Percentiles rank a stretch among this genome's conserved stretches.
These are phyloP conservation scores for Naganishia liquefaciens DNA, from an alignment of 1,284 basidiomycete species.

Conservation along the genomic window DNA sequence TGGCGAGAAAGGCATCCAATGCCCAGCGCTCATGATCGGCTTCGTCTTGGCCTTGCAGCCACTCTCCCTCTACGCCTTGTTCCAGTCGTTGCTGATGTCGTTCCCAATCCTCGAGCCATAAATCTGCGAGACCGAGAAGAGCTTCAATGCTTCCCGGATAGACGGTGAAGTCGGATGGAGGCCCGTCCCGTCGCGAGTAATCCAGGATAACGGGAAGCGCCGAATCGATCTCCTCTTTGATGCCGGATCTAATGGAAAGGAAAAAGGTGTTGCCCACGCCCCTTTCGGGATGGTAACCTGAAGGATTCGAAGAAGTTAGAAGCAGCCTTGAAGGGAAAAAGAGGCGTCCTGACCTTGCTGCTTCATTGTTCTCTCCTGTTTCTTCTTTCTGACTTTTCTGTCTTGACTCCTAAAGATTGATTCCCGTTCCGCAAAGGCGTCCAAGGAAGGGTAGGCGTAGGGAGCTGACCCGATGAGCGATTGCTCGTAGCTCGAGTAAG, in stretches of 20 bases:
- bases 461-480: not conserved
- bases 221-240: conserved; percentile 74
- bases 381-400: conserved; percentile 9
- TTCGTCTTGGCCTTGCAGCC: conserved; percentile 24
- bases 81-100: not conserved
- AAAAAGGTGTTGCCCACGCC: conserved; percentile 74
- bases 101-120: conserved; percentile 61
- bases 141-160: conserved; percentile 75
- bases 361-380: conserved; percentile 13
- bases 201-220: conserved; percentile 74
- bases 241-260: conserved; percentile 72
- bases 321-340: no score
- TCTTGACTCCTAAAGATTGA: not conserved
- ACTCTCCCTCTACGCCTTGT: conserved; percentile 12
- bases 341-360: conserved; percentile 12
- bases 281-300: conserved; percentile 77
- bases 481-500: conserved; percentile 18
- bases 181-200: conserved; percentile 64
- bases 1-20: conserved; percentile 6
- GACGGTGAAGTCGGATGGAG: conserved; percentile 66
- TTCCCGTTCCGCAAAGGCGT: conserved; percentile 26
- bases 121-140: conserved; percentile 60
- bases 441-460: conserved; percentile 13
- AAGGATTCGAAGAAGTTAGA: no score
- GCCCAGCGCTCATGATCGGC: conserved; percentile 26